Percentiles rank a stretch among this genome's conserved stretches.
These are phyloP conservation scores for Crepidotus variabilis DNA, from an alignment of 768 basidiomycete species.

Conservation along the genomic window DNA sequence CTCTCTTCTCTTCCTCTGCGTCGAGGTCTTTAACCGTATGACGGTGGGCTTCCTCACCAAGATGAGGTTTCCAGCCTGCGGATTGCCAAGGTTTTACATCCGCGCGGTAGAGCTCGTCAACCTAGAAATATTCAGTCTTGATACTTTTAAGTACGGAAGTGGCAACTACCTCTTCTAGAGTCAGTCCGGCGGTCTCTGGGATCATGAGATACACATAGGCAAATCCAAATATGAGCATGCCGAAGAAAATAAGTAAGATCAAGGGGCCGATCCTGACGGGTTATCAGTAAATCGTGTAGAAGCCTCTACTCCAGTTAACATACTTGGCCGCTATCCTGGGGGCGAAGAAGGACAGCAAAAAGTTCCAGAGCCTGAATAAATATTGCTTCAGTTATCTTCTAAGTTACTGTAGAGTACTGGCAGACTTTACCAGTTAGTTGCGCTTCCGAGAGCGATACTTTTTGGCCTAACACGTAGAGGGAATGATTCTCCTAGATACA, in stretches of 20 bases:
- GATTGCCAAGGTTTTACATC: slow-evolving; percentile 67
- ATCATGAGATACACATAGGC: slow-evolving; percentile 73
- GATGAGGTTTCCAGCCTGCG: slow-evolving; percentile 51
- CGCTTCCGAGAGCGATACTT: slow-evolving; percentile 71
- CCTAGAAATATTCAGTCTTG: slow-evolving; percentile 28
- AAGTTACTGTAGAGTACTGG: neutral
- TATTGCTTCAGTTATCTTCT: neutral
- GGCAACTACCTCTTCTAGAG: slow-evolving; percentile 58
- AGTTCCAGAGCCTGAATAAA: slow-evolving; percentile 70
- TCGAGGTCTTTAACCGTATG: slow-evolving; percentile 16
- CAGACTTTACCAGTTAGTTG: slow-evolving; percentile 32
- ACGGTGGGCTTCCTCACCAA: slow-evolving; percentile 36
- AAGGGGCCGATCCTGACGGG: slow-evolving; percentile 59
- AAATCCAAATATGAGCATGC: slow-evolving; percentile 66
- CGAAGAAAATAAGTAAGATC: slow-evolving; percentile 74
- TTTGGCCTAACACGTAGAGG: slow-evolving; percentile 78
- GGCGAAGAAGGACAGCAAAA: slow-evolving; percentile 69
- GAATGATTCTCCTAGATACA: slow-evolving; percentile 78
- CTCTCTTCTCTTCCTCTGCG: slow-evolving; percentile 12
- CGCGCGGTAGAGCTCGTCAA: slow-evolving; percentile 74
- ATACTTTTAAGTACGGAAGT: neutral
- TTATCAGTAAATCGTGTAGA: neutral
- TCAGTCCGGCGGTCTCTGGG: slow-evolving; percentile 79
- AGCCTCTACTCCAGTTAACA: slow-evolving; percentile 10
- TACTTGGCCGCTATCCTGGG: slow-evolving; percentile 59